phyloP scores from a whole-genome alignment of 768 basidiomycete species.

The Bullera alba region DNA sequence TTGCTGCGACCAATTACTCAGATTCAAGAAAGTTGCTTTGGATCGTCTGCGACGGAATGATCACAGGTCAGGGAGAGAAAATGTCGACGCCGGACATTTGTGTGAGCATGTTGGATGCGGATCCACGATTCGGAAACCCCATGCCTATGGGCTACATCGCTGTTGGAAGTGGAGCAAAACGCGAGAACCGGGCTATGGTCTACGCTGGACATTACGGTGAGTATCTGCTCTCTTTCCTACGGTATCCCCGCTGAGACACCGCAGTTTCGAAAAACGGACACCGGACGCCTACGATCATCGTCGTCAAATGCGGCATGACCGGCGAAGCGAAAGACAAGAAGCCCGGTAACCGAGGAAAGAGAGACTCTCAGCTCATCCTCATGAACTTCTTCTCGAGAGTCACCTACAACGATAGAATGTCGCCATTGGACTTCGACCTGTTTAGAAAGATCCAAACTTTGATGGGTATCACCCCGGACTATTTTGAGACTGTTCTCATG shows the following conservation, averaged over 20 bases:
- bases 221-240: constrained; percentile 45
- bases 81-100: constrained; percentile 93
- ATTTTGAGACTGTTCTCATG: constrained; percentile 96
- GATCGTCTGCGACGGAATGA: constrained; percentile 96
- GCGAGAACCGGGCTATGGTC: constrained; percentile 90
- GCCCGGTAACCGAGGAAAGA: constrained; percentile 95
- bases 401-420: constrained; percentile 99
- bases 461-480: constrained; percentile 99
- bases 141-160: constrained; percentile 87
- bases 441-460: constrained; percentile 93
- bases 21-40: constrained; percentile 88
- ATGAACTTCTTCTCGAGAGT: constrained; percentile 99
- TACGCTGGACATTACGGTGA: constrained; percentile 99
- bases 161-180: constrained; percentile 82
- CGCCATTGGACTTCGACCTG: constrained; percentile 91
- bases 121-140: constrained; percentile 92
- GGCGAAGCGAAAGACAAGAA: constrained; percentile 81
- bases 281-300: constrained; percentile 83
- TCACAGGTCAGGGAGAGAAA: constrained; percentile 95
- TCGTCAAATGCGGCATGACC: constrained; percentile 96
- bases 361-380: constrained; percentile 94
- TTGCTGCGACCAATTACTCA: constrained; percentile 82
- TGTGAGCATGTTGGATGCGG: constrained; percentile 80
- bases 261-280: constrained; percentile 53
- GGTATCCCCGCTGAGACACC: constrained; percentile 2